Percentiles rank a stretch among this genome's conserved stretches.
phyloP scores from a whole-genome alignment of 768 basidiomycete species.

The Imleria badia region DNA sequence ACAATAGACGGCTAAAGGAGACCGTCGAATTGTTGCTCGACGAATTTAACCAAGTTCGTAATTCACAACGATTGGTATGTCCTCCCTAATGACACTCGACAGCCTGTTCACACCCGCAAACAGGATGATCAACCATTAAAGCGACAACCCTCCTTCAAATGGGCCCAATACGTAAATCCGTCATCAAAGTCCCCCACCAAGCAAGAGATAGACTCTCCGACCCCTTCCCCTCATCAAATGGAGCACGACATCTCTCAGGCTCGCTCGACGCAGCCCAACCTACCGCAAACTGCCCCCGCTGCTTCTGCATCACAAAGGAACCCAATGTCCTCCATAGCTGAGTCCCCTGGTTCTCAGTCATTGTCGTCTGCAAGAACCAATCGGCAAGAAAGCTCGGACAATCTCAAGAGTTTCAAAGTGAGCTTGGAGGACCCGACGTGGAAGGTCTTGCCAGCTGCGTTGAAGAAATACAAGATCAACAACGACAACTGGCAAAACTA shows the following conservation, averaged over 20 bases:
- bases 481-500: conserved; percentile 99
- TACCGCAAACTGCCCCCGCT: conserved; percentile 9
- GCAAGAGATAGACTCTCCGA: conserved; percentile 69
- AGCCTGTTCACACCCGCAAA: conserved; percentile 8
- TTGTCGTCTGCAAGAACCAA: conserved; percentile 36
- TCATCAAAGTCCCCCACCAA: conserved; percentile 80
- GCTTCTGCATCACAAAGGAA: conserved; percentile 32
- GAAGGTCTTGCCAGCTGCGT: conserved; percentile 96
- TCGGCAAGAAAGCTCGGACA: conserved; percentile 67
- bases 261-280: conserved; percentile 28
- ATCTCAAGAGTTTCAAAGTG: conserved; percentile 94
- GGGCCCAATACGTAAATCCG: conserved; percentile 82
- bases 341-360: conserved; percentile 31
- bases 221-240: conserved; percentile 72
- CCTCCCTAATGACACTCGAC: neutral
- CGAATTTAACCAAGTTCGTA: conserved; percentile 51
- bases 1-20: conserved; percentile 68
- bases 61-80: conserved; percentile 28
- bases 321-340: conserved; percentile 28
- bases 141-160: conserved; percentile 84
- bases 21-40: conserved; percentile 65
- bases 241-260: conserved; percentile 63
- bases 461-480: conserved; percentile 99
- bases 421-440: conserved; percentile 97
- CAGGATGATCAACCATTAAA: conserved; percentile 48